Percentiles rank a stretch among this genome's conserved stretches.
Evolutionary conservation across 805 yeast genomes (phyloP).

Genomic region (Metschnikowia peoriensis): DNA sequence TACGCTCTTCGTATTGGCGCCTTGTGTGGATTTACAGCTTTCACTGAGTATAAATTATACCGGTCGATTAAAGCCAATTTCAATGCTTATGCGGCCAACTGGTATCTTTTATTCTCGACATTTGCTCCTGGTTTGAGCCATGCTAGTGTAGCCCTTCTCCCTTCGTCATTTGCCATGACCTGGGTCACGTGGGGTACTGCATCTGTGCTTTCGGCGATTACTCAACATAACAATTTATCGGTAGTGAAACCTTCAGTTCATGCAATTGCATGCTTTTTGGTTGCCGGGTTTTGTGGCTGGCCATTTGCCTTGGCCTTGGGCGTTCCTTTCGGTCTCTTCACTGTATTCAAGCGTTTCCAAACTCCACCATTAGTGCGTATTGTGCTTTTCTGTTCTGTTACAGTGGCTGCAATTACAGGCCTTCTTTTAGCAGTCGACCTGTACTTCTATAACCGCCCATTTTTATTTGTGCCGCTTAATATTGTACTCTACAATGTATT

Average conservation of each 20-base stretch:
- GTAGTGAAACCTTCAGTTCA: slow-evolving; percentile 12
- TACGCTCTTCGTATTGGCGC: slow-evolving; percentile 50
- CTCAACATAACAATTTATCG: slow-evolving; percentile 2
- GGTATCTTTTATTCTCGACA: slow-evolving; percentile 63
- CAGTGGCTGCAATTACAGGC: slow-evolving; percentile 21
- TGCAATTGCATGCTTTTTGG: slow-evolving; percentile 36
- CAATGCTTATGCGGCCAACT: slow-evolving; percentile 44
- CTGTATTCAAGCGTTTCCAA: slow-evolving; percentile 15
- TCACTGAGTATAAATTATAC: slow-evolving; percentile 55
- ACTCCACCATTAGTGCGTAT: slow-evolving; percentile 13
- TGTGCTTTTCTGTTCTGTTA: slow-evolving; percentile 7
- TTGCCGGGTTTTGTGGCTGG: slow-evolving; percentile 90
- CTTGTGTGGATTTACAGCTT: slow-evolving; percentile 36
- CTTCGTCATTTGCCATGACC: slow-evolving; percentile 70
- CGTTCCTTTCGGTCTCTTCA: slow-evolving; percentile 53
- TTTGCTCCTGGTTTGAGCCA: slow-evolving; percentile 83
- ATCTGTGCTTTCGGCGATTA: slow-evolving; percentile 28
- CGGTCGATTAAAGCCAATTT: slow-evolving; percentile 36
- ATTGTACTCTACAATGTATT: slow-evolving; percentile 79
- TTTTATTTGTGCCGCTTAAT: slow-evolving; percentile 73
- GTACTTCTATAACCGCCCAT: slow-evolving; percentile 50
- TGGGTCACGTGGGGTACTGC: slow-evolving; percentile 46
- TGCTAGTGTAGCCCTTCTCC: slow-evolving; percentile 82
- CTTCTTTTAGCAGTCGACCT: slow-evolving; percentile 52
- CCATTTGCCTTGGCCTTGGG: slow-evolving; percentile 75